Evolutionary conservation across 2,329 filamentous ascomycete species (phyloP).

Genomic region (Leptographium galeiforme): DNA sequence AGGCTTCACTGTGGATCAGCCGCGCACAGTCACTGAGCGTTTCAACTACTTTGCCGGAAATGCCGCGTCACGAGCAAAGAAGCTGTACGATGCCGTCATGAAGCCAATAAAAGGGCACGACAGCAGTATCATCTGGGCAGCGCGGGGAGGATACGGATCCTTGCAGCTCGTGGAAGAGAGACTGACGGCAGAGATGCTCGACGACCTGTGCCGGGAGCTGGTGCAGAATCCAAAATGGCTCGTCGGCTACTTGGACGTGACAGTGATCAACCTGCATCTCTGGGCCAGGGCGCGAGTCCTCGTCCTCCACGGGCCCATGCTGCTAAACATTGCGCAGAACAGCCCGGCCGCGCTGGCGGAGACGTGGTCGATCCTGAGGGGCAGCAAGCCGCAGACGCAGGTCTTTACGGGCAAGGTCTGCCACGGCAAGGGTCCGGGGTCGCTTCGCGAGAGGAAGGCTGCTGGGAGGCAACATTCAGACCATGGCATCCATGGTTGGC

Average conservation of each 20-base stretch:
- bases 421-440: not conserved
- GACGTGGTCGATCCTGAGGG: not conserved
- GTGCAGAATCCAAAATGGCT: not conserved
- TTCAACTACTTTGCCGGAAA: not conserved
- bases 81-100: not conserved
- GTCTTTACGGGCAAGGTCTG: not conserved
- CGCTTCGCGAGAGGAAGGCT: not conserved
- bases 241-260: not conserved
- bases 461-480: not conserved
- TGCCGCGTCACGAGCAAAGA: not conserved
- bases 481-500: not conserved
- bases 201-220: not conserved
- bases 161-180: not conserved
- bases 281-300: not conserved
- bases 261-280: not conserved
- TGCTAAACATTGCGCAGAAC: not conserved
- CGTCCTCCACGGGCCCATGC: not conserved
- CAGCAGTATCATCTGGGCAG: not conserved
- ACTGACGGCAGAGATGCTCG: not conserved
- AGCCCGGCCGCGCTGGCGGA: not conserved
- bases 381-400: not conserved
- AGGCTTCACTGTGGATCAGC: not conserved
- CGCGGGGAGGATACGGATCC: not conserved
- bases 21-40: not conserved
- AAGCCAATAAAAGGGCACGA: not conserved